Conservation (phyloP, 2,329 filamentous ascomycete genomes). For the Juglanconis juglandina region DNA sequence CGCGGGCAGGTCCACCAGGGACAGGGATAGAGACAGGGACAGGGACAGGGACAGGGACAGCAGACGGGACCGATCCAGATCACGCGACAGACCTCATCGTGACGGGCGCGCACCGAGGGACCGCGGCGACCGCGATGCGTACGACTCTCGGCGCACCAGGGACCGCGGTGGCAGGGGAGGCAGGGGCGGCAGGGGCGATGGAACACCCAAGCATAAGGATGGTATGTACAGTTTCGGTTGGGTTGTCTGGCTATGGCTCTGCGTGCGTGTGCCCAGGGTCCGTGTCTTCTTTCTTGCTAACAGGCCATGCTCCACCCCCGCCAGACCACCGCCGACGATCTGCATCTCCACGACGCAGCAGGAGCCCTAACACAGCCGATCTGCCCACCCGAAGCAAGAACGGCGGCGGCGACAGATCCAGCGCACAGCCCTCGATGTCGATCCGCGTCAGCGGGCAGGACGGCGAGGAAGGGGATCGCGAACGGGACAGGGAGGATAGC, state of each 20-base stretch:
- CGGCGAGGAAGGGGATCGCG: conserved; percentile 20
- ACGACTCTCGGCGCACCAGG: conserved; percentile 10
- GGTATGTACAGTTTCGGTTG: conserved; percentile 1
- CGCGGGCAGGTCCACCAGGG: conserved; percentile 21
- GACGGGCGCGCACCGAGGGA: conserved; percentile 19
- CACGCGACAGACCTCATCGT: conserved; percentile 26
- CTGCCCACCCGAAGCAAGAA: conserved; percentile 34
- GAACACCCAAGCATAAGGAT: conserved; percentile 10
- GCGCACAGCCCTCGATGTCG: conserved; percentile 28
- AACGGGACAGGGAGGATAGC: conserved; percentile 20
- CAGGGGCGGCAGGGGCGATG: conserved; percentile 11
- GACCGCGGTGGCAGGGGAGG: conserved; percentile 7
- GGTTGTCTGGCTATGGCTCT: not conserved
- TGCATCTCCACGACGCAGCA: conserved; percentile 31
- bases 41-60: conserved; percentile 34
- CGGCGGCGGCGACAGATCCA: conserved; percentile 17
- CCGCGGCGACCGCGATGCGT: conserved; percentile 5
- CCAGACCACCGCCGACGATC: conserved; percentile 32
- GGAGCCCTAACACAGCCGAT: conserved; percentile 22
- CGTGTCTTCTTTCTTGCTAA: not conserved
- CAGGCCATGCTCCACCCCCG: not conserved
- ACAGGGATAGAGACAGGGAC: conserved; percentile 18
- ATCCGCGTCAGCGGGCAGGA: conserved; percentile 34
- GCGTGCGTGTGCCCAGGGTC: too few relatives aligned
- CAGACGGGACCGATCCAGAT: conserved; percentile 11